Evolutionary conservation across 2,329 filamentous ascomycete genomes (phyloP).

Genomic region (Cladosporium sp.): DNA sequence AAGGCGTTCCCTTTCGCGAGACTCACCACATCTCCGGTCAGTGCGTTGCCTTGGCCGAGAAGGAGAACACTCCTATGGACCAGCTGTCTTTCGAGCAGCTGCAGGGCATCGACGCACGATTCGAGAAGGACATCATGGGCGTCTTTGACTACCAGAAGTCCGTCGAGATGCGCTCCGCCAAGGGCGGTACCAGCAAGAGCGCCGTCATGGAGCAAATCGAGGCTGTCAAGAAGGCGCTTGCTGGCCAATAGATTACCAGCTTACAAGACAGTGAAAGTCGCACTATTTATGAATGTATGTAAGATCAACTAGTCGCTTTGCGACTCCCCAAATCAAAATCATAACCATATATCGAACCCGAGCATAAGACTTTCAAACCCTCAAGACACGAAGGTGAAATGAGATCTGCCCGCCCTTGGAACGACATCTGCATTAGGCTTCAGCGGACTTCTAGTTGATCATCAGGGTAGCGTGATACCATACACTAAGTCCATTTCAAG

Average conservation of each 20-base stretch:
- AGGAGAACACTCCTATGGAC: constrained; percentile 63
- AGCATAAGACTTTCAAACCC: too few relatives aligned
- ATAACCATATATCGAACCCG: too few relatives aligned
- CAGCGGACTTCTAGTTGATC: too few relatives aligned
- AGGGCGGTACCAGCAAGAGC: constrained; percentile 71
- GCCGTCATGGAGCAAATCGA: constrained; percentile 62
- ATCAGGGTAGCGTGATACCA: too few relatives aligned
- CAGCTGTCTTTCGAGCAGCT: constrained; percentile 63
- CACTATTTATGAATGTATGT: constrained; percentile 8
- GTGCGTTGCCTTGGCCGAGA: constrained; percentile 67
- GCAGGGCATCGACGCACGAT: constrained; percentile 61
- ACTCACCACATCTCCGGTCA: constrained; percentile 73
- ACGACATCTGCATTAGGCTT: too few relatives aligned
- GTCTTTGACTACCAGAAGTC: constrained; percentile 77
- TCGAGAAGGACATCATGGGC: constrained; percentile 64
- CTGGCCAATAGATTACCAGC: constrained; percentile 14
- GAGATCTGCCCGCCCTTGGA: too few relatives aligned
- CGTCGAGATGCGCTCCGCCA: constrained; percentile 72
- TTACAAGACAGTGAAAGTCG: too few relatives aligned
- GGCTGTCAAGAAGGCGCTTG: constrained; percentile 42
- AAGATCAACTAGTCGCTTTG: too few relatives aligned
- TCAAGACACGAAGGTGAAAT: too few relatives aligned
- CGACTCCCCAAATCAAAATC: too few relatives aligned
- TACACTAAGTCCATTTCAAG: too few relatives aligned
- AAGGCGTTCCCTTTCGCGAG: constrained; percentile 72